Base-by-base conservation (phyloP, 805 yeast species). In the Yamadazyma phyllophila region DNA sequence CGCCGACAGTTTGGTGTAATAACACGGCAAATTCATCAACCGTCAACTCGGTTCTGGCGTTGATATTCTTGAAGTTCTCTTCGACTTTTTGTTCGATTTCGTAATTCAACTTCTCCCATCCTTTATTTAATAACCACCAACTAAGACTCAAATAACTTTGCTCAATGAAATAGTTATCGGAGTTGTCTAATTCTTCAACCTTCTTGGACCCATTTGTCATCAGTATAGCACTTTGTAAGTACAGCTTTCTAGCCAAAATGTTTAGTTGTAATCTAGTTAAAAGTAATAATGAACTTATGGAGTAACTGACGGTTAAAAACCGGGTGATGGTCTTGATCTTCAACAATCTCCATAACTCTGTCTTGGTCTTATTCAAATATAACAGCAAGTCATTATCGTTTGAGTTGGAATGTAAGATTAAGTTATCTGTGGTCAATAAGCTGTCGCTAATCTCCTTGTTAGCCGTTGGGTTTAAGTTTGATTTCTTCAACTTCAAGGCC, bases 81-180 rank as follows among this genome's bases (percentile, higher is more conserved):
- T 69, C 72, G 3, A 92, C 91, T 3, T 78, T 67, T 1, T 63
- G 59, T 55, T 81, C 80, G 26, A 88, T 78, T 15, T 74, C 64
- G 26, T 71, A 66, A 16, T 79, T 73, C 30, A 88, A 66, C 29
- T 73, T 67, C 16, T 73, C 56, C 90, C 94, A 89, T 0, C 98
- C 98, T 52, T 82, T 80, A 62, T 92, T 90, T 41, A 92, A 71
- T 38, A 92, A 64, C 97, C 97, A 92, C 97, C 97, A 92, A 49
- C 91, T 84, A 50, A 89, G 77, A 0, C 96, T 85, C 39, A 92
- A 71, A 60, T 86, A 92, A 41, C 89, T 85, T 56, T 94, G 92
- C 56, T 86, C 94, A 32, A 83, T 74, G 29, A 77, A 65, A 58
- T 83, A 81, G 53, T 78, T 77, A 31, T 65, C 66, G 16, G 53